These are phyloP conservation scores for Ambrosiella cleistominuta DNA, from an alignment of 2,329 filamentous ascomycete species.

Conservation along the genomic window DNA sequence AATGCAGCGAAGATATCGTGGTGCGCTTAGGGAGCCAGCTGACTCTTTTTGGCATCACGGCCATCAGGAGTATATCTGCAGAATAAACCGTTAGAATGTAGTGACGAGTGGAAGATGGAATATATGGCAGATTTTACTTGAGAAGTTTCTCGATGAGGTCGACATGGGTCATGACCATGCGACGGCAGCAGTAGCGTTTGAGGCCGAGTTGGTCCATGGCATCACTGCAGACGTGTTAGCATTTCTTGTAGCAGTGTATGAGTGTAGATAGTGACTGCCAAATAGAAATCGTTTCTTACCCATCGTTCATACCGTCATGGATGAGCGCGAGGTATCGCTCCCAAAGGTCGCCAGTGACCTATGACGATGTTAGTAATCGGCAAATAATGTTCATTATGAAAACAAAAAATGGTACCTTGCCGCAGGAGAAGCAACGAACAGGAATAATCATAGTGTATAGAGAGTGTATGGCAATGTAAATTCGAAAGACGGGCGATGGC, in stretches of 20 bases:
- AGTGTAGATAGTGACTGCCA: not conserved
- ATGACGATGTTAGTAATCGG: conserved; percentile 9
- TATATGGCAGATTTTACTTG: conserved; percentile 38
- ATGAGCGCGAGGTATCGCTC: conserved; percentile 85
- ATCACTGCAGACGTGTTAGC: conserved; percentile 40
- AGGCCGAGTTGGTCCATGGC: conserved; percentile 90
- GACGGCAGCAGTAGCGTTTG: conserved; percentile 92
- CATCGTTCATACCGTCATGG: conserved; percentile 57
- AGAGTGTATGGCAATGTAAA: not conserved
- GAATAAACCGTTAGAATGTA: conserved; percentile 2
- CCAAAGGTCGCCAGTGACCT: conserved; percentile 97
- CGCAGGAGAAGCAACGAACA: conserved; percentile 95
- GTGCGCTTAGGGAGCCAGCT: conserved; percentile 18
- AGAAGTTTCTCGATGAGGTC: conserved; percentile 97
- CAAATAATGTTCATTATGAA: not conserved
- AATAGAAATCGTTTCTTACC: conserved; percentile 31
- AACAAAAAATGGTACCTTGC: conserved; percentile 53
- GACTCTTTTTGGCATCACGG: conserved; percentile 44
- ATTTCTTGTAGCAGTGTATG: conserved; percentile 13
- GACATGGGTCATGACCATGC: conserved; percentile 99
- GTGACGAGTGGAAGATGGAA: not conserved
- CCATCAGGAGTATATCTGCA: conserved; percentile 43
- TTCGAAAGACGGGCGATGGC: not conserved
- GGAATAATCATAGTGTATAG: conserved; percentile 79
- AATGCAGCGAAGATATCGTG: not conserved